Percentiles rank a stretch among this genome's conserved stretches.
These are phyloP conservation scores for Colletotrichum echinochloae DNA, from an alignment of 2,329 filamentous ascomycete genomes.

Conservation along the genomic window DNA sequence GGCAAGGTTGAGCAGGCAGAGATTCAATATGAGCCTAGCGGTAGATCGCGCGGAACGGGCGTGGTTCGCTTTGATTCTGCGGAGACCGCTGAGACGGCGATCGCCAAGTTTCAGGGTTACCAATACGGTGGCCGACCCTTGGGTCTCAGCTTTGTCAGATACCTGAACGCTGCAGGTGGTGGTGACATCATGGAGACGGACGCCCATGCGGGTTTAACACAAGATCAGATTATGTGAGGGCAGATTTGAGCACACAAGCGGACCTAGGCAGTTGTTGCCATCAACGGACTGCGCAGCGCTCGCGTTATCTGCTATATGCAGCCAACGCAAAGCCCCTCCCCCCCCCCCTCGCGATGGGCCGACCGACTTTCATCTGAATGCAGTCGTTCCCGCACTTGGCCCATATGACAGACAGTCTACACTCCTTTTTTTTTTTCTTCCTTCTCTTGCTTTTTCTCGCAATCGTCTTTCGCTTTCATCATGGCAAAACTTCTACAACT, in stretches of 20 bases:
- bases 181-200: conserved; percentile 86
- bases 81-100: conserved; percentile 91
- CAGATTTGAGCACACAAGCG: background rate
- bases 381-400: conserved; percentile 20
- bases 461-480: conserved; percentile 8
- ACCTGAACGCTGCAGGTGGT: conserved; percentile 75
- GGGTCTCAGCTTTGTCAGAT: conserved; percentile 93
- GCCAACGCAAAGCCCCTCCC: background rate
- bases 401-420: conserved; percentile 5
- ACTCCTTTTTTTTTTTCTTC: background rate
- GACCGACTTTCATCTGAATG: background rate
- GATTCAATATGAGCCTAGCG: conserved; percentile 98
- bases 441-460: background rate
- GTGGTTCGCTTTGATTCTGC: conserved; percentile 92
- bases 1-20: conserved; percentile 99
- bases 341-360: background rate
- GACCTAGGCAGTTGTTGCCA: background rate
- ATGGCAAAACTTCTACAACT: conserved; percentile 16
- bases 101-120: conserved; percentile 97
- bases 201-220: conserved; percentile 81
- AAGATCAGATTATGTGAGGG: conserved; percentile 94
- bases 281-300: background rate
- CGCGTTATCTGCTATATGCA: background rate
- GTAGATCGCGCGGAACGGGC: conserved; percentile 92
- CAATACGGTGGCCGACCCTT: conserved; percentile 96